Evolutionary conservation across 495 filamentous ascomycete genomes (phyloP), one percentile per base, ranked within the genome.

Genomic region (Penicillium ochrochloron): DNA sequence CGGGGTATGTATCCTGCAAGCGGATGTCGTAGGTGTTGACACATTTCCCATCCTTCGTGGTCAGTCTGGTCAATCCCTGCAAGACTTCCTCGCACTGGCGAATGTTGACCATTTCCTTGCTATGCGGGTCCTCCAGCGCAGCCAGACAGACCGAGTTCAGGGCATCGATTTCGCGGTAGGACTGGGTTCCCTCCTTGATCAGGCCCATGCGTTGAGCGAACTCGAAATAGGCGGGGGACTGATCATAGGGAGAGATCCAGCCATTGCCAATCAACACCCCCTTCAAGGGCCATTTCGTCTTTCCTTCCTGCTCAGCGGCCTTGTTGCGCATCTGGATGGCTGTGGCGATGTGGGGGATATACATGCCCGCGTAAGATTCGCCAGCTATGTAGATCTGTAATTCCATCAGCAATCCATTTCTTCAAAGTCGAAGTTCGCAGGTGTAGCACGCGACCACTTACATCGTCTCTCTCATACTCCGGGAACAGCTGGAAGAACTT

Each of bases 11-110:
- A 72, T 98, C 95, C 48, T 78, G 82, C 14, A 96, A 80, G 44
- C 96, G 91, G 34, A 97, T 80, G 76, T 99, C 95, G 75, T 99
- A 99, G 89, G 97, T 95, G 76, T 99, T 99, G 70, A 85, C 71
- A 76, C 95, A 99, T 48, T 85, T 71, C 55, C 84, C 83, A 54
- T 85, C 70, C 11, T 76, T 66, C 23, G 77, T 83, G 4, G 89
- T 92, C 5, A 85, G 68, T 10, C 80, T 68, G 3, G 96, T 86
- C 31, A 98, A 84, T 17, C 83, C 76, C 56, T 86, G 82, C 64
- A 97, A 78, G 34, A 98, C 85, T 1, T 74, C 67, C 70, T 99
- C 95, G 76, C 95, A 99, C 25, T 78, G 70, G 0, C 63, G 29
- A 29, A 88, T 78, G 69, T 91, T 87, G n/a, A 97, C 84, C 53